These are phyloP conservation scores for Leccinum subgranulosum DNA, from an alignment of 768 basidiomycete genomes.

Conservation along the genomic window DNA sequence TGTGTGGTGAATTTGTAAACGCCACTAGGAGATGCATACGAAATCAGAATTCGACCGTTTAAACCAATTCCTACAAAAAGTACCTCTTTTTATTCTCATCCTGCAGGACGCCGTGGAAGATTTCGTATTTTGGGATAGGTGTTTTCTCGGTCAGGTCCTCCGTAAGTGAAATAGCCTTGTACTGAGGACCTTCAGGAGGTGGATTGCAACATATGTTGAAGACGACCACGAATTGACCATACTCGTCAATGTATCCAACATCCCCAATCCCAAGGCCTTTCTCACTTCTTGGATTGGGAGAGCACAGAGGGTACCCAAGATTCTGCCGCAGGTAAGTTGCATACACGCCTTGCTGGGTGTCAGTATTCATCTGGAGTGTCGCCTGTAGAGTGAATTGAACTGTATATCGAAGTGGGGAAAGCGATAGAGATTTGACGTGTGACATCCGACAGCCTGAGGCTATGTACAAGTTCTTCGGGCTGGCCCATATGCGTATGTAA, in stretches of 20 bases:
- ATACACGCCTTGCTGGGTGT: slow-evolving; percentile 5
- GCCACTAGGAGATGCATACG: background rate
- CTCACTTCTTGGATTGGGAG: slow-evolving; percentile 22
- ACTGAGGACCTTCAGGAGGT: background rate
- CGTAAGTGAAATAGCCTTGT: background rate
- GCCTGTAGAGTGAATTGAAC: background rate
- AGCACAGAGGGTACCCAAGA: slow-evolving; percentile 30
- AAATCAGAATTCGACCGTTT: background rate
- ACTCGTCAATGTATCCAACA: slow-evolving; percentile 28
- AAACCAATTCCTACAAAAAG: no score
- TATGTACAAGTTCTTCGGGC: no score
- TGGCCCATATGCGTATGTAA: no score
- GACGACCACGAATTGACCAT: slow-evolving; percentile 29
- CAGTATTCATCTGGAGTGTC: background rate
- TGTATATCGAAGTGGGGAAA: background rate
- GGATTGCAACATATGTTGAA: slow-evolving; percentile 26
- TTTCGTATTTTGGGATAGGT: background rate
- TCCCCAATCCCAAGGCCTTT: slow-evolving; percentile 35
- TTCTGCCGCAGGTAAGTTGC: slow-evolving; percentile 7
- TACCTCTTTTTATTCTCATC: background rate
- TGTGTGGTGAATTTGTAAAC: background rate
- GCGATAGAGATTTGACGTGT: no score
- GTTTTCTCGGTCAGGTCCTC: background rate
- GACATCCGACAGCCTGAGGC: no score
- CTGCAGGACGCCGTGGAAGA: background rate